Percentiles rank a stretch among this genome's conserved stretches.
Evolutionary conservation across 2,329 filamentous ascomycete genomes (phyloP).

Genomic region (Blumeria graminis): DNA sequence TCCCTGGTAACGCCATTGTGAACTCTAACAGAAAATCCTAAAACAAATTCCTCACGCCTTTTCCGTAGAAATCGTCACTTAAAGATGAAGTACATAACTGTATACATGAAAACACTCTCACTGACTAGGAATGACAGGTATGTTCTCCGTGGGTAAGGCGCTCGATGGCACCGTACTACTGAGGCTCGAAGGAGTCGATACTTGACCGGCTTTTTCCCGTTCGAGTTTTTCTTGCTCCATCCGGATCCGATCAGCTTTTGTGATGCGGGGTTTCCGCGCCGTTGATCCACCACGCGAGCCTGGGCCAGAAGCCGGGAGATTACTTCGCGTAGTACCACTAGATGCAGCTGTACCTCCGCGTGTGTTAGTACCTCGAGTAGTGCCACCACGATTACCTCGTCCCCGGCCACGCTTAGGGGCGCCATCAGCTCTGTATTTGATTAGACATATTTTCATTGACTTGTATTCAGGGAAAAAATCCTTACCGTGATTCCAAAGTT

Average conservation of each 20-base stretch:
- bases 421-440: slow-evolving; percentile 37
- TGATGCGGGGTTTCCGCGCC: slow-evolving; percentile 60
- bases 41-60: no score
- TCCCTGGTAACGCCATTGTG: no score
- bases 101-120: no score
- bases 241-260: slow-evolving; percentile 61
- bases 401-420: slow-evolving; percentile 38
- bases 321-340: slow-evolving; percentile 20
- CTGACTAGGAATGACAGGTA: background rate
- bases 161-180: background rate
- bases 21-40: no score
- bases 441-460: background rate
- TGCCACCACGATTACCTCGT: slow-evolving; percentile 30
- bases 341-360: slow-evolving; percentile 28
- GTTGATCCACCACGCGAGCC: slow-evolving; percentile 55
- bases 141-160: background rate
- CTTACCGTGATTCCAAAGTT: slow-evolving; percentile 24
- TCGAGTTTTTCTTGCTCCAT: slow-evolving; percentile 64
- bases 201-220: slow-evolving; percentile 25
- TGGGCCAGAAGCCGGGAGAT: slow-evolving; percentile 23
- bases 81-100: no score
- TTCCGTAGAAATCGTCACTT: no score
- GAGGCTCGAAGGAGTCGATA: background rate
- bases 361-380: slow-evolving; percentile 21
- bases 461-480: background rate